Conservation (phyloP, 2,329 filamentous ascomycete genomes). For the Penicillium sp. region DNA sequence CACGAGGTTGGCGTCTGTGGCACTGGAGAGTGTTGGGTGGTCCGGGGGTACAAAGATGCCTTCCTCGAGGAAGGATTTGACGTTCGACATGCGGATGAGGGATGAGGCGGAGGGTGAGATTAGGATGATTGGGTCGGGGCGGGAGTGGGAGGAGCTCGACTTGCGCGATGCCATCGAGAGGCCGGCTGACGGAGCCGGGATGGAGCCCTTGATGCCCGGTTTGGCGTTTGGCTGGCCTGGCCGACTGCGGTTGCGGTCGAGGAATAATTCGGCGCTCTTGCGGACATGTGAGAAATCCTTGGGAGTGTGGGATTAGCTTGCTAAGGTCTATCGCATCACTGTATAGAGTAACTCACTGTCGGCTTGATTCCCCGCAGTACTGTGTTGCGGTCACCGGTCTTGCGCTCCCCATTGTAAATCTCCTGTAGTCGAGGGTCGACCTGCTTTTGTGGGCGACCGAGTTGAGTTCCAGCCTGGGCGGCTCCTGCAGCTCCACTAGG, state of each 20-base stretch:
- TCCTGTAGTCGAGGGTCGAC: conserved; percentile 74
- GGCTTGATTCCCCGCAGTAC: conserved; percentile 78
- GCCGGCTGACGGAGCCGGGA: conserved; percentile 31
- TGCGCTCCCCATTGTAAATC: conserved; percentile 85
- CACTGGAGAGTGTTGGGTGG: conserved; percentile 50
- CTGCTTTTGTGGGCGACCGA: conserved; percentile 51
- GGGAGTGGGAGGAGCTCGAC: conserved; percentile 34
- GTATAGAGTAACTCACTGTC: conserved; percentile 49
- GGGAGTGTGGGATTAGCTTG: conserved; percentile 7
- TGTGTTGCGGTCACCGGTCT: conserved; percentile 86
- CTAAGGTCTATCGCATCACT: background rate
- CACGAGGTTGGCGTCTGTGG: conserved; percentile 66
- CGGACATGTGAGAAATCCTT: conserved; percentile 92
- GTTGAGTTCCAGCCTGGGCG: conserved; percentile 20
- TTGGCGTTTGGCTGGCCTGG: conserved; percentile 29
- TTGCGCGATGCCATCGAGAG: conserved; percentile 36
- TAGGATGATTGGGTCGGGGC: conserved; percentile 80
- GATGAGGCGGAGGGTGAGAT: conserved; percentile 93
- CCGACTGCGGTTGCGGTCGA: conserved; percentile 47
- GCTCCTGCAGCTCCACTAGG: conserved; percentile 39
- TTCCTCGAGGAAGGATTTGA: conserved; percentile 82
- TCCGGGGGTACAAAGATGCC: conserved; percentile 74
- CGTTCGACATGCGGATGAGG: conserved; percentile 87
- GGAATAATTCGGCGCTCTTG: conserved; percentile 71
- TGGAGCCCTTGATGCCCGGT: conserved; percentile 28